Evolutionary conservation across 306 rosid genomes (phyloP).

Genomic region (Castanopsis chinensis): DNA sequence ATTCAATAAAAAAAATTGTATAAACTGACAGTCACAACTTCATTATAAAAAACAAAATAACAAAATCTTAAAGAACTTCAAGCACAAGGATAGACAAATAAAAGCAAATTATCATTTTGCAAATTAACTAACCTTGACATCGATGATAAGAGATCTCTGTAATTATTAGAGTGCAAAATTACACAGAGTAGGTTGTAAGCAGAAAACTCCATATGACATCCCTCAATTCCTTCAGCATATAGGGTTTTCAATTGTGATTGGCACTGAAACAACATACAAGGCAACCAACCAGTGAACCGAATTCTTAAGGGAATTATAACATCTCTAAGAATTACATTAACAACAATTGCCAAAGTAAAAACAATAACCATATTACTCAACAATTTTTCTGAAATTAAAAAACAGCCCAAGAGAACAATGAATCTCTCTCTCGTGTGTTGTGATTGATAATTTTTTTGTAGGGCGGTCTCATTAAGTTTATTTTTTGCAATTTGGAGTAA

Average conservation of each 20-base stretch:
- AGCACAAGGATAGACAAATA: neutral
- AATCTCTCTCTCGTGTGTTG: no score
- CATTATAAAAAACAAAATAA: neutral
- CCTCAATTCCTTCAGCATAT: conserved; percentile 88
- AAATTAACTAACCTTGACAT: conserved; percentile 71
- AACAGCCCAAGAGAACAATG: neutral
- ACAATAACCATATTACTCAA: neutral
- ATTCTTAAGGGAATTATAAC: neutral
- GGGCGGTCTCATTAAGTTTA: no score
- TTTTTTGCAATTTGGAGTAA: no score
- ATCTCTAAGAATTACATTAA: neutral
- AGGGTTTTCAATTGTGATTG: conserved; percentile 82
- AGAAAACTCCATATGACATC: conserved; percentile 91
- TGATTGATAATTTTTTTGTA: no score
- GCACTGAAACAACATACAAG: conserved; percentile 65
- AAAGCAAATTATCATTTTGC: neutral
- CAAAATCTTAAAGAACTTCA: neutral
- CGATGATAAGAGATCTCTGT: conserved; percentile 80
- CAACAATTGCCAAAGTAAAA: neutral
- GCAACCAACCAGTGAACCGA: neutral
- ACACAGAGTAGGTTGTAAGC: conserved; percentile 96
- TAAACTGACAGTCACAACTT: neutral
- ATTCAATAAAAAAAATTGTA: neutral
- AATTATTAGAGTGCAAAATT: conserved; percentile 83
- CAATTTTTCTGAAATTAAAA: neutral